phyloP scores from a whole-genome alignment of 2,329 filamentous ascomycete species.

The Arthroderma sp. region DNA sequence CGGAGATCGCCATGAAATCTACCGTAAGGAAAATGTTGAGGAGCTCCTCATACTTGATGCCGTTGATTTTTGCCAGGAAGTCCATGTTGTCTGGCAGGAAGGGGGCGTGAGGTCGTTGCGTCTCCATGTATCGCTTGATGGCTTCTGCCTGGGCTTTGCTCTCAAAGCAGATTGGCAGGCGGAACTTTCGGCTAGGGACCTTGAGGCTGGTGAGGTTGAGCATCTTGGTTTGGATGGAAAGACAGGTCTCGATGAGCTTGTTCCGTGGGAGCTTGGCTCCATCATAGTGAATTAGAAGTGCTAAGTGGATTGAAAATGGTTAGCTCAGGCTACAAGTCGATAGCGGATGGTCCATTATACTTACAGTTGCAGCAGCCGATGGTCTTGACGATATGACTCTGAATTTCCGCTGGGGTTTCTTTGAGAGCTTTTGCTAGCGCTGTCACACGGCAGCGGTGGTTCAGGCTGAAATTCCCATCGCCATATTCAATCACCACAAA shows the following conservation, averaged over 20 bases:
- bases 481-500: slow-evolving; percentile 47
- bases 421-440: slow-evolving; percentile 38
- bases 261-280: slow-evolving; percentile 26
- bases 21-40: slow-evolving; percentile 39
- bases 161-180: slow-evolving; percentile 33
- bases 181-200: slow-evolving; percentile 33
- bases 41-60: slow-evolving; percentile 35
- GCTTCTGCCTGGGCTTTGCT: slow-evolving; percentile 33
- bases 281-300: slow-evolving; percentile 35
- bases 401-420: slow-evolving; percentile 13
- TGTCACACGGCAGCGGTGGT: slow-evolving; percentile 43
- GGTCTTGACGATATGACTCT: slow-evolving; percentile 31
- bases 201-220: slow-evolving; percentile 28
- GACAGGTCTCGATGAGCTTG: slow-evolving; percentile 25
- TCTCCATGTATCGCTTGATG: slow-evolving; percentile 47
- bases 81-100: slow-evolving; percentile 51
- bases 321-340: neutral
- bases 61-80: slow-evolving; percentile 44
- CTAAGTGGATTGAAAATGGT: slow-evolving; percentile 12
- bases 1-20: slow-evolving; percentile 39
- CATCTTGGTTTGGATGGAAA: slow-evolving; percentile 25
- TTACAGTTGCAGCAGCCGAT: slow-evolving; percentile 36
- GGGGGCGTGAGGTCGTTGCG: slow-evolving; percentile 46
- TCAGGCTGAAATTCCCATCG: slow-evolving; percentile 42
- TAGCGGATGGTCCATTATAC: neutral